These are phyloP conservation scores for Acrocalymma vagum DNA, from an alignment of 2,329 filamentous ascomycete species.

Conservation along the genomic window DNA sequence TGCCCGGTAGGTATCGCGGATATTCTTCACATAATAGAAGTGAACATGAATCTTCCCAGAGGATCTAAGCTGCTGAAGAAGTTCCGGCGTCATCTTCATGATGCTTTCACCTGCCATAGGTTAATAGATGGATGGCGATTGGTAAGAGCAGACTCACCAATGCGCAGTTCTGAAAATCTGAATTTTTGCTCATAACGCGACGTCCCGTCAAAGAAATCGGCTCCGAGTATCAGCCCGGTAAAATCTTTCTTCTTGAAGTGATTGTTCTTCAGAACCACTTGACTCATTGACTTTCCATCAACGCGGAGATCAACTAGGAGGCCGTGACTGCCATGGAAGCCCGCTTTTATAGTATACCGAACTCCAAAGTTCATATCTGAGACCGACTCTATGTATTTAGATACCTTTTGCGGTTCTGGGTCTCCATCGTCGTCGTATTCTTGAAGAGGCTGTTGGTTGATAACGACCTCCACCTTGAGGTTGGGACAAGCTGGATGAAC, in stretches of 20 bases:
- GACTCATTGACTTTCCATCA: constrained; percentile 11
- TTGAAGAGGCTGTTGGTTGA: constrained; percentile 6
- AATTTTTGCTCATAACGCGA: neutral
- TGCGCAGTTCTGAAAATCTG: constrained; percentile 7
- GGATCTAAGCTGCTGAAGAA: neutral
- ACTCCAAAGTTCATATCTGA: constrained; percentile 12
- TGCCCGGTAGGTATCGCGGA: neutral
- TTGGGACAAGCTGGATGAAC: constrained; percentile 7
- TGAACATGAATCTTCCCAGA: neutral
- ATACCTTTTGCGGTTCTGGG: neutral
- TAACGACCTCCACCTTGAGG: constrained; percentile 15
- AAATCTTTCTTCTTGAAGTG: neutral
- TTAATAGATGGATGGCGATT: too few species aligned
- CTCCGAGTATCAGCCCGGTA: neutral
- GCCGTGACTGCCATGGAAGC: constrained; percentile 5
- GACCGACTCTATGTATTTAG: constrained; percentile 13
- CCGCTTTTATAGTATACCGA: constrained; percentile 5
- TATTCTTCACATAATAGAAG: neutral
- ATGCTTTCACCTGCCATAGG: neutral
- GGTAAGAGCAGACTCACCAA: constrained; percentile 7
- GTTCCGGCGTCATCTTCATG: neutral
- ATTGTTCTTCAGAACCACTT: constrained; percentile 1
- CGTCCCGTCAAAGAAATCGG: constrained; percentile 1
- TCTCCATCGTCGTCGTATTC: constrained; percentile 22
- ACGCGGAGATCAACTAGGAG: constrained; percentile 10